Conservation (phyloP, 2,329 filamentous ascomycete species). For the Aspergillus pseudonomiae region DNA sequence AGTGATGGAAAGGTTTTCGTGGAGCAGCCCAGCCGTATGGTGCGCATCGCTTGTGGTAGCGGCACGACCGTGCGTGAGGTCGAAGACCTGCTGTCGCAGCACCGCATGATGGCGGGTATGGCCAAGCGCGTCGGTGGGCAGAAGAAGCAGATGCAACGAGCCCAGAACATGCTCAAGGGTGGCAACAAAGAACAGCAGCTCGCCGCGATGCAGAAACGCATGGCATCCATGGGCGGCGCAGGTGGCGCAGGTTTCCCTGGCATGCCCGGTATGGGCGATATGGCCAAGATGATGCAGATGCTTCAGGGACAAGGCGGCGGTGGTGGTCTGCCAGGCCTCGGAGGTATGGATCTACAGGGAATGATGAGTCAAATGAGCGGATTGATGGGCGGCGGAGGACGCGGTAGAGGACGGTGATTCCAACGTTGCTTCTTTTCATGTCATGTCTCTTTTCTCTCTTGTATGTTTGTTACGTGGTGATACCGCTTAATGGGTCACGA, state of each 20-base stretch:
- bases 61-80: slow-evolving; percentile 91
- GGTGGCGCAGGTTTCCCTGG: slow-evolving; percentile 61
- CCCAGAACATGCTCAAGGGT: slow-evolving; percentile 86
- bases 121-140: slow-evolving; percentile 98
- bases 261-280: slow-evolving; percentile 76
- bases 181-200: slow-evolving; percentile 91
- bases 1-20: slow-evolving; percentile 93
- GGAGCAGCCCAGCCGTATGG: slow-evolving; percentile 90
- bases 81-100: slow-evolving; percentile 95
- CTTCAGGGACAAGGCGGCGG: slow-evolving; percentile 76
- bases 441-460: slow-evolving; percentile 25
- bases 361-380: slow-evolving; percentile 80
- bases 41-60: slow-evolving; percentile 83
- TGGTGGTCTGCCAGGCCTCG: slow-evolving; percentile 65
- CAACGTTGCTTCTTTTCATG: slow-evolving; percentile 12
- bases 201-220: slow-evolving; percentile 93
- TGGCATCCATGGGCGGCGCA: slow-evolving; percentile 87
- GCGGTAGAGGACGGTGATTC: slow-evolving; percentile 35
- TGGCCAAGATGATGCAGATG: slow-evolving; percentile 98
- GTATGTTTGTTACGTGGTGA: slow-evolving; percentile 12
- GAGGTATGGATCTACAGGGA: slow-evolving; percentile 65
- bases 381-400: slow-evolving; percentile 48
- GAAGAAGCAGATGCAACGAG: slow-evolving; percentile 96
- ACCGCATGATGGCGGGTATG: slow-evolving; percentile 98
- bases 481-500: slow-evolving; percentile 1